Evolutionary conservation across 176 grass and related monocot species (phyloP).

Genomic region (Oryza glumipatula): DNA sequence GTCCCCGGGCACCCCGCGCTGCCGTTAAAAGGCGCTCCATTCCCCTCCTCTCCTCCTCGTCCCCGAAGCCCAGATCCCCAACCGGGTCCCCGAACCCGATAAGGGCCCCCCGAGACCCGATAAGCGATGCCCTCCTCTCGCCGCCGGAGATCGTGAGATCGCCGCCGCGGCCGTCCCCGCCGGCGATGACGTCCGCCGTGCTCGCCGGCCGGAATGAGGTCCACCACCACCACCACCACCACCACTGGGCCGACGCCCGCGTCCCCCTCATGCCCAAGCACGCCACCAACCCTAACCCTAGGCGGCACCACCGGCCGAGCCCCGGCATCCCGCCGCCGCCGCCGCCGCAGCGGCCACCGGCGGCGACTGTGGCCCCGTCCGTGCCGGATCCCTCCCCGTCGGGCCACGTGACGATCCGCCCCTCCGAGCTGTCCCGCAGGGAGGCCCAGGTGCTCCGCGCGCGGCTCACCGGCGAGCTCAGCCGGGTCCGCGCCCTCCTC

Average conservation of each 20-base stretch:
- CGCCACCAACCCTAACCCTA: conserved; percentile 50
- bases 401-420: conserved; percentile 42
- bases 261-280: conserved; percentile 57
- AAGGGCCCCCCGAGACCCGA: conserved; percentile 20
- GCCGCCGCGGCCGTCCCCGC: neutral
- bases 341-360: neutral
- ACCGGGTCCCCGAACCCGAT: conserved; percentile 4
- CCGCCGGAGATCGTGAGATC: conserved; percentile 38
- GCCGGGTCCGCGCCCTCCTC: conserved; percentile 67
- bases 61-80: neutral
- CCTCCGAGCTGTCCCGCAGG: conserved; percentile 42
- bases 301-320: conserved; percentile 32
- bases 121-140: neutral
- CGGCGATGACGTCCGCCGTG: conserved; percentile 83
- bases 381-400: conserved; percentile 14
- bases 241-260: conserved; percentile 58
- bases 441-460: conserved; percentile 61
- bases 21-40: conserved; percentile 34
- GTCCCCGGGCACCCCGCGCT: neutral
- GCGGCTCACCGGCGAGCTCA: conserved; percentile 71
- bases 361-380: neutral
- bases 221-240: conserved; percentile 44
- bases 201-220: conserved; percentile 79
- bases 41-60: conserved; percentile 10
- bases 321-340: conserved; percentile 32